phyloP scores from a whole-genome alignment of 768 basidiomycete species.

The Termitomyces sp. region DNA sequence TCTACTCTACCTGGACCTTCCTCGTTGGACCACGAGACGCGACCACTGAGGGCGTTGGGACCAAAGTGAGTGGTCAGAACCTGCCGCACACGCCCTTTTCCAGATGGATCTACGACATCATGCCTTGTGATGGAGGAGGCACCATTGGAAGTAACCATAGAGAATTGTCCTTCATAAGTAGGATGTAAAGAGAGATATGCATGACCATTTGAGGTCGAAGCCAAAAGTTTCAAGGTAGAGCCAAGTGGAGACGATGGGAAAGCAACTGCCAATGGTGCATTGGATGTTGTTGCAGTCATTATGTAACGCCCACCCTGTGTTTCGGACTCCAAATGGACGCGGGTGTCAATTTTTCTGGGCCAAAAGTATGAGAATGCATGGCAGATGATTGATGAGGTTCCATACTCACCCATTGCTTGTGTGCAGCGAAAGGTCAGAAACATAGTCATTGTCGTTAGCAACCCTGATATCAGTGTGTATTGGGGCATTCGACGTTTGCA shows the following conservation, averaged over 20 bases:
- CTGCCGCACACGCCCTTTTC: constrained; percentile 15
- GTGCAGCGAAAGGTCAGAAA: constrained; percentile 22
- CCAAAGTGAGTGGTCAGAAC: constrained; percentile 1
- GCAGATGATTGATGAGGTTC: background rate
- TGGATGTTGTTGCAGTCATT: constrained; percentile 25
- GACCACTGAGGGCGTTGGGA: constrained; percentile 6
- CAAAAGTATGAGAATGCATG: background rate
- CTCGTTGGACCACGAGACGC: constrained; percentile 14
- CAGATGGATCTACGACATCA: constrained; percentile 17
- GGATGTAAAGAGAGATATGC: constrained; percentile 25
- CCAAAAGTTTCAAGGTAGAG: constrained; percentile 24
- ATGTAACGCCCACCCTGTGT: constrained; percentile 25
- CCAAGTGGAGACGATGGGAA: constrained; percentile 29
- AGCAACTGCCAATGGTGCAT: constrained; percentile 23
- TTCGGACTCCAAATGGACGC: constrained; percentile 26
- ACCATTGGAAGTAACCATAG: constrained; percentile 13
- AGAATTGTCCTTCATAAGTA: constrained; percentile 32
- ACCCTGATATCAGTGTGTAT: constrained; percentile 35
- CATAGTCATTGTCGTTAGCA: constrained; percentile 17
- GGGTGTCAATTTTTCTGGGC: constrained; percentile 25
- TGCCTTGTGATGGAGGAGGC: constrained; percentile 3
- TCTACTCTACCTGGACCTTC: constrained; percentile 11
- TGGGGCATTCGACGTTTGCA: constrained; percentile 34
- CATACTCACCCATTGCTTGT: constrained; percentile 38
- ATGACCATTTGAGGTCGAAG: constrained; percentile 26